Conservation (phyloP, 768 basidiomycete genomes). For the Lactarius trivialis region DNA sequence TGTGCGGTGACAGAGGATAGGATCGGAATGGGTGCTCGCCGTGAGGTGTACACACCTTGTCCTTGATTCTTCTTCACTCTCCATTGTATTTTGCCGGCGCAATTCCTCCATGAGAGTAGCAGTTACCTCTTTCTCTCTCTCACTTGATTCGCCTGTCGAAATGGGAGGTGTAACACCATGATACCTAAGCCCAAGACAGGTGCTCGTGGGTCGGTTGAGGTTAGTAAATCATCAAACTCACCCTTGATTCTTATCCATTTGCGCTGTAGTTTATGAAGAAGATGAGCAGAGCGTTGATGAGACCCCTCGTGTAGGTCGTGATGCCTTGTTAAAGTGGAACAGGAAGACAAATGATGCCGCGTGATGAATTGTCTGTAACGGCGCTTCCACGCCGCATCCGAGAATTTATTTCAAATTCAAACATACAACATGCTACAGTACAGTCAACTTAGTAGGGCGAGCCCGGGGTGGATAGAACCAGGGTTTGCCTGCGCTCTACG, state of each 20-base stretch:
- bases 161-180: slow-evolving; percentile 85
- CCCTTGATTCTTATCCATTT: slow-evolving; percentile 20
- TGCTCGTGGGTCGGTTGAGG: neutral
- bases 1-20: neutral
- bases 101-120: slow-evolving; percentile 87
- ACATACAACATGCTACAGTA: neutral
- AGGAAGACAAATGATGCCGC: no score
- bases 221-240: slow-evolving; percentile 1
- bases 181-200: slow-evolving; percentile 41
- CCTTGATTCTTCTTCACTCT: slow-evolving; percentile 81
- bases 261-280: neutral
- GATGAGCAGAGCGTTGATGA: neutral
- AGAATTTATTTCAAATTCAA: neutral
- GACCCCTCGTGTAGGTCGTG: neutral
- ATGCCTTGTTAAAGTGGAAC: neutral
- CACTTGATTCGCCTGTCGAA: slow-evolving; percentile 65
- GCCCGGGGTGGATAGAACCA: neutral
- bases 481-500: neutral
- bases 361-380: no score
- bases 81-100: slow-evolving; percentile 77
- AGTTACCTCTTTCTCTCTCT: slow-evolving; percentile 79
- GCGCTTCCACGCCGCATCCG: neutral
- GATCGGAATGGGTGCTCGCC: neutral
- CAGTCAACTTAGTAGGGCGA: no score
- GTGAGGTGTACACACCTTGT: slow-evolving; percentile 50